phyloP scores from a whole-genome alignment of 208 protist genomes.

The Borovskyia barvae region DNA sequence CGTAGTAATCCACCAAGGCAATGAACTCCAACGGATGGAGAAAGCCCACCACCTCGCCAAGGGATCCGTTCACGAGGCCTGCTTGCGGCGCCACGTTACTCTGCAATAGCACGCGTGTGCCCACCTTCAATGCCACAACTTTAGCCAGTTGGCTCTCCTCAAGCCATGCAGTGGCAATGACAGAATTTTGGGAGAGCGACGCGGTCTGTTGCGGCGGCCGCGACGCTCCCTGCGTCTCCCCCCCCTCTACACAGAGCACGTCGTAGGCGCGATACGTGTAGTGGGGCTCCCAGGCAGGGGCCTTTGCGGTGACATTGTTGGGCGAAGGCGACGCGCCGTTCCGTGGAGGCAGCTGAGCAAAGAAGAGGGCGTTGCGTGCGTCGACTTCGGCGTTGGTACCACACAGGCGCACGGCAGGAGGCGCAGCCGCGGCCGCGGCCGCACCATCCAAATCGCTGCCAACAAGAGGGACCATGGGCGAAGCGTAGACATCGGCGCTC shows the following conservation, averaged over 20 bases:
- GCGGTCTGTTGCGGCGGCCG: neutral
- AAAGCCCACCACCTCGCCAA: constrained; percentile 74
- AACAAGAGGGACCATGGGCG: too few species aligned
- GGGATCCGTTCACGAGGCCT: constrained; percentile 74
- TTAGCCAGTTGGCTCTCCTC: constrained; percentile 46
- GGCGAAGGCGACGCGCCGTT: constrained; percentile 3
- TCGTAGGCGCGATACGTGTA: constrained; percentile 35
- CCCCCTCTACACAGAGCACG: neutral
- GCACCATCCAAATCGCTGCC: too few species aligned
- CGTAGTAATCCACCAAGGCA: constrained; percentile 39
- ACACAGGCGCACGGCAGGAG: constrained; percentile 57
- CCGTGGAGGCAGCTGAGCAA: constrained; percentile 36
- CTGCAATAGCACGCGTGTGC: constrained; percentile 67
- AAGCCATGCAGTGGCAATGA: constrained; percentile 34
- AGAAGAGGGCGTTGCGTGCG: constrained; percentile 54
- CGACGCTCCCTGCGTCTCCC: too few species aligned
- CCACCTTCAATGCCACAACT: constrained; percentile 58
- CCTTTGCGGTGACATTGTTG: neutral
- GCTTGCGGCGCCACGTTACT: constrained; percentile 59
- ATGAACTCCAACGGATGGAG: constrained; percentile 67
- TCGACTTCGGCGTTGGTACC: constrained; percentile 74
- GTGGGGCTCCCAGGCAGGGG: constrained; percentile 14
- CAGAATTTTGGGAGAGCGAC: neutral
- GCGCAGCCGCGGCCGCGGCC: too few species aligned
- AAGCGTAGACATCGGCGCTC: too few species aligned